These are phyloP conservation scores for Coleophoma eucalyptorum DNA, from an alignment of 2,329 filamentous ascomycete genomes.

Conservation along the genomic window DNA sequence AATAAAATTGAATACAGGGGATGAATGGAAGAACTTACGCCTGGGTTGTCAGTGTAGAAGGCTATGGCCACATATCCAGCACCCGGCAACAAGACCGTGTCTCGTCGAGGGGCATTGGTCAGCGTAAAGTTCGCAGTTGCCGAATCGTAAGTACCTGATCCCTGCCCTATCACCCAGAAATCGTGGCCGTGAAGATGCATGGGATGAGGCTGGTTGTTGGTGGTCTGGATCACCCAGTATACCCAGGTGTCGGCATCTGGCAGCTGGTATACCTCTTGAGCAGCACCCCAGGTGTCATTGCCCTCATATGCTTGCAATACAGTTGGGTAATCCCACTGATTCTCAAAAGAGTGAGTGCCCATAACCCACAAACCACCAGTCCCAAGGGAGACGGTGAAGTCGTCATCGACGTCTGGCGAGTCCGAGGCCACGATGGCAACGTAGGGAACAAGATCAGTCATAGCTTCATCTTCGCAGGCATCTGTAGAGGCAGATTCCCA, in stretches of 20 bases:
- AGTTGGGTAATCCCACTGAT: constrained; percentile 45
- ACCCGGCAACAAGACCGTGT: constrained; percentile 38
- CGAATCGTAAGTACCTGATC: neutral
- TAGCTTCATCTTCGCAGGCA: constrained; percentile 23
- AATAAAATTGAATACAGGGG: too few species aligned
- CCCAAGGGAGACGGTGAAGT: constrained; percentile 22
- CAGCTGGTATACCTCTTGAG: constrained; percentile 18
- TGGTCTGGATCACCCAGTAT: constrained; percentile 23
- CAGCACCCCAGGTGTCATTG: constrained; percentile 16
- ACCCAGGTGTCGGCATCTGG: constrained; percentile 22
- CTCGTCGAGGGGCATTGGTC: constrained; percentile 37
- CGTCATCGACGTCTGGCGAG: constrained; percentile 7
- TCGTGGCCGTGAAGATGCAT: constrained; percentile 48
- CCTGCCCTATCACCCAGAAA: constrained; percentile 35
- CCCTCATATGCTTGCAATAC: constrained; percentile 28
- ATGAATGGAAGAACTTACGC: neutral
- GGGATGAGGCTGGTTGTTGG: constrained; percentile 17
- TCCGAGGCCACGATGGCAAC: constrained; percentile 10
- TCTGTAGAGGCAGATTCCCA: constrained; percentile 21
- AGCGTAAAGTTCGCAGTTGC: neutral
- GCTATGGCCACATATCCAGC: constrained; percentile 8
- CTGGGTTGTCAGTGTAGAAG: constrained; percentile 9
- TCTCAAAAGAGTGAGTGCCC: constrained; percentile 40
- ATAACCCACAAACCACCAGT: constrained; percentile 41
- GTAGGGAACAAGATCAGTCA: constrained; percentile 22